Evolutionary conservation across 768 basidiomycete species (phyloP).

Genomic region (Mycena alexandri): DNA sequence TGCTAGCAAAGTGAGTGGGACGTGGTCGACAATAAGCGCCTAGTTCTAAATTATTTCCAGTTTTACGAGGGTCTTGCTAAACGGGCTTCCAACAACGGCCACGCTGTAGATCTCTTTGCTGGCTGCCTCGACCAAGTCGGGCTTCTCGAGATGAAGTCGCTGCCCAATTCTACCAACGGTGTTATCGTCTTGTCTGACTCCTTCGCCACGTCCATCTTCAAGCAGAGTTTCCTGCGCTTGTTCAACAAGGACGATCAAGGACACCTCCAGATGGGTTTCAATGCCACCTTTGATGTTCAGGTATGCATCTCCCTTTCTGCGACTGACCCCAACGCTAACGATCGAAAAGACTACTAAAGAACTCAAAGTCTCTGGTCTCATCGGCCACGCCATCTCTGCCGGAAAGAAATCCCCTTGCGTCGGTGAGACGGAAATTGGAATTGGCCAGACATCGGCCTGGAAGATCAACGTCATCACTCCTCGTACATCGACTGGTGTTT

Average conservation of each 20-base stretch:
- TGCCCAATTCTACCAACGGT: constrained; percentile 96
- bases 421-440: constrained; percentile 99
- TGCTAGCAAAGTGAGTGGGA: constrained; percentile 83
- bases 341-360: constrained; percentile 92
- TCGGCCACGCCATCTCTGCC: constrained; percentile 96
- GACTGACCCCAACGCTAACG: constrained; percentile 9
- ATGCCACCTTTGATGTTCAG: constrained; percentile 98
- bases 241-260: constrained; percentile 96
- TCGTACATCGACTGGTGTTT: constrained; percentile 89
- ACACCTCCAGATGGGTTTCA: constrained; percentile 96
- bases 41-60: constrained; percentile 55
- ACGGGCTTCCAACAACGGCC: constrained; percentile 93
- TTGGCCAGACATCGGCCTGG: constrained; percentile 99
- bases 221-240: constrained; percentile 94
- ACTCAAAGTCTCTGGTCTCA: constrained; percentile 96
- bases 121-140: constrained; percentile 99
- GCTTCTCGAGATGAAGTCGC: constrained; percentile 95
- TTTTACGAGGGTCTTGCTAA: constrained; percentile 96
- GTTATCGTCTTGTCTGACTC: constrained; percentile 97
- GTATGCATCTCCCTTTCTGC: constrained; percentile 52
- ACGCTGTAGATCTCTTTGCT: constrained; percentile 94
- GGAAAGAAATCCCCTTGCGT: constrained; percentile 97
- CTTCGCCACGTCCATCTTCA: constrained; percentile 98
- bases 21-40: constrained; percentile 12
- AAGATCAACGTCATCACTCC: constrained; percentile 93